Evolutionary conservation across 306 rosid genomes (phyloP), one percentile per base, ranked within the genome.

Genomic region (Pyrus communis): DNA sequence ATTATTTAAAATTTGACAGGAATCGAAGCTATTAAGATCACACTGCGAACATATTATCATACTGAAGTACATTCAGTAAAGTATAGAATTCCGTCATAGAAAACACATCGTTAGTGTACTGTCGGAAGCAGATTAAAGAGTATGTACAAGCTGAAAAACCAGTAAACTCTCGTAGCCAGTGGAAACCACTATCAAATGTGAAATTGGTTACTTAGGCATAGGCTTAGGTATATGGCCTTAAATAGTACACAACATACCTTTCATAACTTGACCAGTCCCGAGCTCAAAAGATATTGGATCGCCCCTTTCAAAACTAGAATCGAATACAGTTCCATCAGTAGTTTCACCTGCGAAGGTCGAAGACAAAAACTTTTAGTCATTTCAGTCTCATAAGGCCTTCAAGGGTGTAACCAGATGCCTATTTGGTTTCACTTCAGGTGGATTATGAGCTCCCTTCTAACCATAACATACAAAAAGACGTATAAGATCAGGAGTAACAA

Each of bases 311-410:
- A 85, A 92, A 83, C 98, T 95, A 38, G 98, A 95, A 81, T 95
- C 97, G 33, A 95, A 95, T 49, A 92, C 98, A 68, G 98, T 95
- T 77, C 98, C 97, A 87, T 95, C 98, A 1, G 97, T 89, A 95
- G 97, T 82, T 88, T 95, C 68, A 97, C 98, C 33, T 31, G 33
- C 78, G 84, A 78, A 71, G 40, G 80, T 31, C 75, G 33, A 66
- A 40, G 58, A 70, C 38, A 4, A 33, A 40, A 71, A 2, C 4
- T 30, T 11, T 57, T 64, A 82, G 45, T 62, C 40, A 1, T 61
- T 59, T 64, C 69, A 57, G 5, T 14, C 33, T 35, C 42, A 7
- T 35, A 35, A 7, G 42, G 42, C 9, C 42, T 35, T 35, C 42
- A 35, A 35, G 42, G 2, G 42, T 35, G 42, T 35, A 57, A 57